Evolutionary conservation across 2,329 filamentous ascomycete genomes (phyloP).

Genomic region (Magnaporthales sp.): DNA sequence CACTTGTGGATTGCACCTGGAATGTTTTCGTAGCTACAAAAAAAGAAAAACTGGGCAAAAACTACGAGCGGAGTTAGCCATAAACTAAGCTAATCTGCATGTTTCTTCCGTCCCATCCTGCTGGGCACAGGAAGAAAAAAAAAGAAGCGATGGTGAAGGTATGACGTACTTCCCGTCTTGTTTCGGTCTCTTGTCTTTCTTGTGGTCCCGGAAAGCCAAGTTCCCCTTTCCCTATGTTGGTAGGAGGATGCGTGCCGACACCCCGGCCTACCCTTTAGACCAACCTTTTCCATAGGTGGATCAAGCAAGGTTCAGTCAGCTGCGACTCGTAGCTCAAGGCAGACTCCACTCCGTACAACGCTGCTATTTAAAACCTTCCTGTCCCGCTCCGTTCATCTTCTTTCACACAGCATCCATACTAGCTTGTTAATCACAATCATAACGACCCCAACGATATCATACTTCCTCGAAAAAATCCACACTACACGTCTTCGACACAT

Average conservation of each 20-base stretch:
- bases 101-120: not conserved
- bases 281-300: not conserved
- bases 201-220: not conserved
- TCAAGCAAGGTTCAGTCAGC: not conserved
- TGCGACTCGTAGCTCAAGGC: not conserved
- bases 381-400: not conserved
- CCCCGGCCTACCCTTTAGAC: not conserved
- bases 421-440: not conserved
- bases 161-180: constrained; percentile 5
- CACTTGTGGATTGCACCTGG: not conserved
- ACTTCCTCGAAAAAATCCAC: constrained; percentile 1
- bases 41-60: not conserved
- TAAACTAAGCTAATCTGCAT: not conserved
- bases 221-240: not conserved
- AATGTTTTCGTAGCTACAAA: not conserved
- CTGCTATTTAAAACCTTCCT: constrained; percentile 3
- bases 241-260: not conserved
- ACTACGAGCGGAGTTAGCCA: not conserved
- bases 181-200: not conserved
- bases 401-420: not conserved
- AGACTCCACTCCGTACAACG: not conserved
- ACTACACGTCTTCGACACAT: not conserved
- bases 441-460: not conserved
- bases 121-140: not conserved
- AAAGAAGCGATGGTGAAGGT: not conserved